Evolutionary conservation across 148 eudicot genomes (phyloP), one percentile per base, ranked within the genome.

Genomic region (Vaccinium darrowii): DNA sequence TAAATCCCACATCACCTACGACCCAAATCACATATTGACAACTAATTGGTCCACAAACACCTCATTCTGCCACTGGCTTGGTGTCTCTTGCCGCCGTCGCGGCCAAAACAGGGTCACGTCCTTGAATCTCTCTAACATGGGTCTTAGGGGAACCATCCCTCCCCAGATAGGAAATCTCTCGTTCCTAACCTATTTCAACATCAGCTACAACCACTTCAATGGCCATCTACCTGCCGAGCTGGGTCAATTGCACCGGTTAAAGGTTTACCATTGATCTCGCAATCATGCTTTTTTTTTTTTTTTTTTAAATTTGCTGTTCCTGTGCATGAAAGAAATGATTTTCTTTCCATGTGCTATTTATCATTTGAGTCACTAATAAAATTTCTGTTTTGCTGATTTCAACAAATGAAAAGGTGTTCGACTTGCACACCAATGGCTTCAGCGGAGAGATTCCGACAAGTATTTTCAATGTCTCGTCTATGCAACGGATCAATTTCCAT

Each of bases 161-260:
- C 81, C 62, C 0, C 62, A 56, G 6, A 79, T 79, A 79, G 81
- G 81, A 13, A 79, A 79, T 23, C 81, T 79, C 60, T 79, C 81
- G 11, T 79, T 79, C 81, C 67, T 79, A 4, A 13, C 18, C 21
- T 18, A 14, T 16, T 19, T 77, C 56, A 19, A 43, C 27, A n/a
- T 77, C 15, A 15, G 18, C 21, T 21, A 77, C 69, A 80, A 80
- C 65, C 54, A 65, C 43, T 86, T 86, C 53, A 16, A 58, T 16
- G 88, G 82, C 43, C 14, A 49, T 12, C 14, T 86, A 1, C 39
- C 83, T 2, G 36, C 6, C 7, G 78, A 84, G 78, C 16, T 84
- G 54, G 16, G 8, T 56, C 52, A 51, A 3, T 84, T 84, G 76
- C 82, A 47, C 15, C 52, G 62, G 27, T 52, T 84, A 23, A 23